Conservation (phyloP, 2,329 filamentous ascomycete species). For the Diplodia intermedia region DNA sequence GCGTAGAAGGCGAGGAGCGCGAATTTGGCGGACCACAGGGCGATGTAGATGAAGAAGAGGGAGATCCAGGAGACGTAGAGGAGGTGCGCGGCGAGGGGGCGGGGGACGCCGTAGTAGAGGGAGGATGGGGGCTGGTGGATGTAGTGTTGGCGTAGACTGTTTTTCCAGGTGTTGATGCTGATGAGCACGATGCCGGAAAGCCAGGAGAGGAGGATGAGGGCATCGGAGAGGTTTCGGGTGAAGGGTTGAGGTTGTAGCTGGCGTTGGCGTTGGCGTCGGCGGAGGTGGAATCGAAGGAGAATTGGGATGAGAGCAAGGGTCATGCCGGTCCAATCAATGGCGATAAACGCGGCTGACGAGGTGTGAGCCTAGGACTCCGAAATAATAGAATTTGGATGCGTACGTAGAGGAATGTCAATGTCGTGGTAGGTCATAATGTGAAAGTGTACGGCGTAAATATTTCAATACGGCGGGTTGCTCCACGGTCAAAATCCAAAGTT, state of each 20-base stretch:
- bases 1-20: conserved; percentile 45
- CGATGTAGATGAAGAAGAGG: conserved; percentile 45
- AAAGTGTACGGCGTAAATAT: neutral
- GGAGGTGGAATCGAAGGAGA: conserved; percentile 39
- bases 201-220: conserved; percentile 40
- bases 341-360: conserved; percentile 40
- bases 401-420: conserved; percentile 26
- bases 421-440: conserved; percentile 25
- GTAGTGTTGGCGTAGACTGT: conserved; percentile 41
- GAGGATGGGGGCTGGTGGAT: conserved; percentile 31
- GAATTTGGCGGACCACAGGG: conserved; percentile 41
- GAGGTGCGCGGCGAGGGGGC: conserved; percentile 39
- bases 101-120: conserved; percentile 41
- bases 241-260: conserved; percentile 19
- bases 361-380: neutral
- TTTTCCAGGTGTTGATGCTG: conserved; percentile 43
- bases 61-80: conserved; percentile 45
- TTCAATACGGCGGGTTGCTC: neutral
- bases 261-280: conserved; percentile 34
- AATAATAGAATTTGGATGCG: neutral
- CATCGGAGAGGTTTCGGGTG: conserved; percentile 37
- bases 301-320: conserved; percentile 41
- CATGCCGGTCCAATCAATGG: conserved; percentile 42
- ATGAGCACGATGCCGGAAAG: conserved; percentile 39
- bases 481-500: neutral